Base-by-base conservation (phyloP, 2,329 filamentous ascomycete genomes). In the Lasiodiplodia citricola region DNA sequence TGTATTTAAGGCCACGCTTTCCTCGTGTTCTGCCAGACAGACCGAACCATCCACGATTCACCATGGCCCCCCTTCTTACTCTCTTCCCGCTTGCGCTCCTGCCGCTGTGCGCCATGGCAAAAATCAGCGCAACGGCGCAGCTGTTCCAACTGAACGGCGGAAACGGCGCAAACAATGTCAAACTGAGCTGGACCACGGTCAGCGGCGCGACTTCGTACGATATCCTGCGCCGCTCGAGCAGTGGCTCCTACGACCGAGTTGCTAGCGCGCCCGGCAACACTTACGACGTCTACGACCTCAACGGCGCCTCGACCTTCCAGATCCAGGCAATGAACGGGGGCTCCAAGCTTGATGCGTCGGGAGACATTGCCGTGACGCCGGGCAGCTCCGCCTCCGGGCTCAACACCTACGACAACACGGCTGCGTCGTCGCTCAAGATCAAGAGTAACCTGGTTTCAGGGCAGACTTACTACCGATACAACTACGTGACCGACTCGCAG, bases 391-490 rank as follows among this genome's bases (percentile, higher is more conserved):
- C 65, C 13, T 58, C 66, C 62, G 65, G 65, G 14, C 72, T 70
- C 69, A 58, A 69, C 54, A 72, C 70, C 7, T 70, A 73, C 54
- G 71, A 71, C 65, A 73, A 73, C 51, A 72, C 71, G 5, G 62
- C 60, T 25, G 25, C 38, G 13, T 70, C 71, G 0, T 3, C 35
- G 1, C 35, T 68, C 5, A 38, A 47, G 7, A 52, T 71, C 31
- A 72, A 71, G 67, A 69, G 70, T 4, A 66, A 70, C 8, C 66
- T 73, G 41, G 41, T 50, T n/a, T 18, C 21, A 1, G 23, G 10
- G 16, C 41, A 44, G 8, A 37, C 58, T 23, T 73, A 72, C 64
- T 73, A 73, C 67, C 68, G 66, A 6, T 72, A 73, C 69, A 72
- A 70, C 50, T 73, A 71, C 55, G 69, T 71, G 31, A 66, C 67